These are phyloP conservation scores for Trichophaea hybrida DNA, from an alignment of 2,329 filamentous ascomycete species.

Conservation along the genomic window DNA sequence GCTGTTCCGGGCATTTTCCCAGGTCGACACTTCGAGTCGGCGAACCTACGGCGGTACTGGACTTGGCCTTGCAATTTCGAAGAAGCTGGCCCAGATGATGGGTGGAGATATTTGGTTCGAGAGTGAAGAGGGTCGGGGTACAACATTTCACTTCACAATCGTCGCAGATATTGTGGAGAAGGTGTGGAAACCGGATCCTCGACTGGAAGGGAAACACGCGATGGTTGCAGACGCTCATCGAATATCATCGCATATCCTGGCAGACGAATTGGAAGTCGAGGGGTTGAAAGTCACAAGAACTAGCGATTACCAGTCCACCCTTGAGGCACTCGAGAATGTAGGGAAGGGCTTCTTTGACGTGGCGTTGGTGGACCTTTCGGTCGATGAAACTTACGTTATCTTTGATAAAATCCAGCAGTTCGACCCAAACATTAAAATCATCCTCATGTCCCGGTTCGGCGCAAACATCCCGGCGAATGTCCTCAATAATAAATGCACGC, in stretches of 20 bases:
- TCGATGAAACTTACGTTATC: conserved; percentile 25
- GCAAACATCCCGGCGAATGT: conserved; percentile 23
- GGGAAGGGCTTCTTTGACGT: conserved; percentile 22
- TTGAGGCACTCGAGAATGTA: conserved; percentile 19
- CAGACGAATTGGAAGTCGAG: conserved; percentile 26
- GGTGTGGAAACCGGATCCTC: conserved; percentile 23
- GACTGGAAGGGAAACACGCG: conserved; percentile 24
- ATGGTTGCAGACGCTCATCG: conserved; percentile 27
- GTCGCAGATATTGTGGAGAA: conserved; percentile 24
- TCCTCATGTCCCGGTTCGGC: conserved; percentile 27
- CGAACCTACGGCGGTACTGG: conserved; percentile 44
- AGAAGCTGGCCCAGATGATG: conserved; percentile 43
- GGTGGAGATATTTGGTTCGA: conserved; percentile 51
- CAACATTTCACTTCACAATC: conserved; percentile 80
- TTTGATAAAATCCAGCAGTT: conserved; percentile 25
- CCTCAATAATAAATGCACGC: conserved; percentile 24
- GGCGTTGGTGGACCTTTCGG: conserved; percentile 26
- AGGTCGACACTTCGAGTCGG: conserved; percentile 41
- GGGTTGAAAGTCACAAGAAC: conserved; percentile 23
- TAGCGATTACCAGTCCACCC: conserved; percentile 20
- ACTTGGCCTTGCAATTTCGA: conserved; percentile 44
- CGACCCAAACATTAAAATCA: conserved; percentile 23
- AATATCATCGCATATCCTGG: conserved; percentile 27
- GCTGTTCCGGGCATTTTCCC: conserved; percentile 44
- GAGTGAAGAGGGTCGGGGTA: conserved; percentile 78